Base-by-base conservation (phyloP, 805 yeast species). In the Saturnispora halmiae region DNA sequence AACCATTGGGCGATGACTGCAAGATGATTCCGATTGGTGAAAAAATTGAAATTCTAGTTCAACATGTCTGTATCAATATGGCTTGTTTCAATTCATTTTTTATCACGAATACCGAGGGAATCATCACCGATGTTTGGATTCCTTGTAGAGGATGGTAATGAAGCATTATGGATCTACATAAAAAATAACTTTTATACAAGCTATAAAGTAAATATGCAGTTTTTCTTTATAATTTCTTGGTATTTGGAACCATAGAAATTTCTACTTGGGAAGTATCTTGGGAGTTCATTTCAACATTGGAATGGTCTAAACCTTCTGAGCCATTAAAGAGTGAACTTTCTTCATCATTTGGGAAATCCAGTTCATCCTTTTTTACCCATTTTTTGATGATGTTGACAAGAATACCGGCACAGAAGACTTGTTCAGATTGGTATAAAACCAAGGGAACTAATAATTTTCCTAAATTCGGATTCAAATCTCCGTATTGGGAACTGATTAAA, bases 371-470 rank as follows among this genome's bases (percentile, higher is more conserved):
- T 69, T 67, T 57, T 81, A 79, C 72, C 95, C 95, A 87, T 47
- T 69, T 66, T 48, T 73, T 75, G 73, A 84, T 78, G 28, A 75
- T 62, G 2, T 70, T 69, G 9, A 82, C 82, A 46, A 85, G 62
- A 5, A 82, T 56, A 51, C 82, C 85, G 0, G 95, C 95, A 20
- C 83, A 72, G 36, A 84, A 65, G 15, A 87, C 94, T 64, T 87
- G 96, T 54, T 82, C 87, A 16, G 86, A 79, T 61, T 85, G 95
- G 58, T 83, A 87, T 40, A 87, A 64, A 6, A 87, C 95, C 53
- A 87, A 67, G 0, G 95, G 90, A 14, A 84, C 87, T 31, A 87
- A 63, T 31, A 87, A 61, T 39, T 73, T 72, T 14, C 95, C 95
- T 46, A 85, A 62, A 49, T 75, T 66, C 8, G 70, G 65, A 50